Evolutionary conservation across 73 alveolate species (phyloP).

Genomic region (Tetrahymena thermophila): DNA sequence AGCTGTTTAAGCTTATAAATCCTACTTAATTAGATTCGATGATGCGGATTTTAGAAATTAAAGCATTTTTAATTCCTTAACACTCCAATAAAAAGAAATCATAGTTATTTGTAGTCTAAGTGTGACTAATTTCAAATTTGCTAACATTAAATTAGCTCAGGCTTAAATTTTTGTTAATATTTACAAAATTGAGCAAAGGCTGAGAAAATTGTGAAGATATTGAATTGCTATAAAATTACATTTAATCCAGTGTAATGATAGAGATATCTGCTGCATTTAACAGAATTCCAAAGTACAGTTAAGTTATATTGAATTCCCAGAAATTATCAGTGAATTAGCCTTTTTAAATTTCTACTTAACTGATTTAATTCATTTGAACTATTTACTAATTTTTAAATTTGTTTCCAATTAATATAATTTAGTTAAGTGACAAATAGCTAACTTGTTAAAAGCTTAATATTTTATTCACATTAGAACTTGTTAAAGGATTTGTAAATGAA

Average conservation of each 20-base stretch:
- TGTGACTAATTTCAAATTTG: neutral
- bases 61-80: neutral
- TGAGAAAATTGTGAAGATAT: neutral
- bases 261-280: neutral
- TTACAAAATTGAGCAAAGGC: neutral
- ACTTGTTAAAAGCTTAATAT: neutral
- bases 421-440: neutral
- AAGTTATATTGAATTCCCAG: neutral
- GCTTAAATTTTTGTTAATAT: neutral
- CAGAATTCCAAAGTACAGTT: neutral
- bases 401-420: neutral
- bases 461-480: neutral
- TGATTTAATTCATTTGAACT: neutral
- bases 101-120: neutral
- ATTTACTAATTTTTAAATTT: neutral
- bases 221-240: neutral
- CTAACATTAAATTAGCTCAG: neutral
- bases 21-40: neutral
- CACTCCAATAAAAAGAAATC: neutral
- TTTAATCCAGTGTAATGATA: neutral
- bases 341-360: neutral
- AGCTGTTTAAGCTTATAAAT: neutral
- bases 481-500: neutral
- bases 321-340: neutral
- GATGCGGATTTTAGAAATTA: neutral